A percentile compares a stretch with the other conserved stretches of the same genome.
phyloP scores from a whole-genome alignment of 352 stramenopile genomes.

The Aphanomyces euteiches region DNA sequence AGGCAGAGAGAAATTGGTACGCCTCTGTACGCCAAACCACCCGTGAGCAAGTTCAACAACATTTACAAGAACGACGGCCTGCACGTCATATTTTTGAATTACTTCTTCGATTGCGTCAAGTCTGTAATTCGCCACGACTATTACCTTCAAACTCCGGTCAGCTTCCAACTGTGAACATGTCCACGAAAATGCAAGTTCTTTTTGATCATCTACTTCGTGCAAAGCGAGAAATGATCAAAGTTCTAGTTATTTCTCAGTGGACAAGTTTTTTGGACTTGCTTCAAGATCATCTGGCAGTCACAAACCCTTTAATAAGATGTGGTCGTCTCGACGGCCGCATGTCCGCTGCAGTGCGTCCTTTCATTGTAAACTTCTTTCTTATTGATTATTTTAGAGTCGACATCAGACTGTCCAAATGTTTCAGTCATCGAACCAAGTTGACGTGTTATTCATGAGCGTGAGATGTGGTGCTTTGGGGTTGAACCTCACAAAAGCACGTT shows the following conservation, averaged over 20 bases:
- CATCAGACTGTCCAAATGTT: conserved; percentile 61
- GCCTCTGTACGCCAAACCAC: conserved; percentile 76
- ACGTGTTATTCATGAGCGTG: conserved; percentile 86
- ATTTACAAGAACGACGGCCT: conserved; percentile 54
- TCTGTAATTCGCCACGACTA: conserved; percentile 66
- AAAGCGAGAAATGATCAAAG: conserved; percentile 47
- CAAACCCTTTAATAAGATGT: conserved; percentile 45
- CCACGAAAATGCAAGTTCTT: conserved; percentile 61
- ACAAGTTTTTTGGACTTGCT: conserved; percentile 82
- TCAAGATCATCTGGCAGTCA: conserved; percentile 40
- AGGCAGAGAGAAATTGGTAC: conserved; percentile 74
- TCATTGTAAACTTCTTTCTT: neutral
- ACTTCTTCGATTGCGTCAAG: conserved; percentile 78
- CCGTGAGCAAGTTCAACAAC: conserved; percentile 72
- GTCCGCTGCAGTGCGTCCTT: conserved; percentile 36
- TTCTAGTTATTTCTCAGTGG: conserved; percentile 87
- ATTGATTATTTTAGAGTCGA: conserved; percentile 41
- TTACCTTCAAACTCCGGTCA: conserved; percentile 50
- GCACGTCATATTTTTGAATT: conserved; percentile 88
- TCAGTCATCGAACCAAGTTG: conserved; percentile 49
- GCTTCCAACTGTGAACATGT: conserved; percentile 45
- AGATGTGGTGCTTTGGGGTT: conserved; percentile 86
- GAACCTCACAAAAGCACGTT: conserved; percentile 88
- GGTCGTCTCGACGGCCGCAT: conserved; percentile 62
- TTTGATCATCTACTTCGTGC: conserved; percentile 51